Evolutionary conservation across 2,329 filamentous ascomycete genomes (phyloP).

Genomic region (Ophiostoma angusticollis): DNA sequence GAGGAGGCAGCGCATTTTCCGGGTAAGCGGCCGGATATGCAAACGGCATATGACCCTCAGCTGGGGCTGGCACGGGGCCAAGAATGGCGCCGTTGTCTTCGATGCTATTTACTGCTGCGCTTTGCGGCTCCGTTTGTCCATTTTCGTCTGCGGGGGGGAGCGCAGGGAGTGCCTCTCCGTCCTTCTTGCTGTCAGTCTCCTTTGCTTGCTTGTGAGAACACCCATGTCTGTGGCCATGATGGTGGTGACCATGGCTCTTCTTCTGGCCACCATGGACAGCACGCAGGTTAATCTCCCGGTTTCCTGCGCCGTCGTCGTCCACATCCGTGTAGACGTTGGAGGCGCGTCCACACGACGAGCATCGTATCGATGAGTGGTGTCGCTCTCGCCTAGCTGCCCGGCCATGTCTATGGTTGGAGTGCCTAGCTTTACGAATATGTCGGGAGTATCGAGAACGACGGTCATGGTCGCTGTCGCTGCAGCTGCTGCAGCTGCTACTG

Average conservation of each 20-base stretch:
- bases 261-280: neutral
- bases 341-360: slow-evolving; percentile 7
- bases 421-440: too few relatives aligned
- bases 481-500: neutral
- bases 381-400: slow-evolving; percentile 3
- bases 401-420: neutral
- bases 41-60: neutral
- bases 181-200: neutral
- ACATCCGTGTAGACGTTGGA: slow-evolving; percentile 3
- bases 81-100: too few relatives aligned
- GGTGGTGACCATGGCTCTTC: neutral
- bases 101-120: too few relatives aligned
- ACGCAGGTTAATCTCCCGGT: neutral
- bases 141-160: slow-evolving; percentile 3
- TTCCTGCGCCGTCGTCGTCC: slow-evolving; percentile 4
- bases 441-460: neutral
- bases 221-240: neutral
- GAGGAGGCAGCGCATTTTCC: neutral
- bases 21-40: neutral
- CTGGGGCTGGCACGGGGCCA: too few relatives aligned
- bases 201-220: neutral
- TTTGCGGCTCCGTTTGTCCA: too few relatives aligned
- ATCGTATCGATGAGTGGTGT: slow-evolving; percentile 1
- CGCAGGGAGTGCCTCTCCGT: neutral
- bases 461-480: neutral